Evolutionary conservation across 164 flowering plant genomes (phyloP), one percentile per base, ranked within the genome.

Genomic region (Umbilicus rupestris): DNA sequence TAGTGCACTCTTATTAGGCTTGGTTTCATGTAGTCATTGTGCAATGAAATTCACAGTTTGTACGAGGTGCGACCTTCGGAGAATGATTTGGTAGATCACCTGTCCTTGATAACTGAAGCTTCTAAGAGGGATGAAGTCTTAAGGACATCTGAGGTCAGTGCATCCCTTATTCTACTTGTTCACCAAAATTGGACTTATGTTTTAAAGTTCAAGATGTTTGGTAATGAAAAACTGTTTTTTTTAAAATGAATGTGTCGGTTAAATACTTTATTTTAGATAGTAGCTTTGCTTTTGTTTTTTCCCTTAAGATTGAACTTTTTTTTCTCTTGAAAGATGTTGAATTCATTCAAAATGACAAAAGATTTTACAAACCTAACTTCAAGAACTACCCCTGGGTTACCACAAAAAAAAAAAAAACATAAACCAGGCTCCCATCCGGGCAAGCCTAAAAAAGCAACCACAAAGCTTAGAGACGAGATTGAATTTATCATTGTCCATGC

Each of bases 41-140:
- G 11, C 22, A 39, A 35, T 46, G 41, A 57, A 50, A 39, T 15
- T 17, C 30, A 49, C 55, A 68, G 70, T 47, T 64, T 50, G n/a
- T 76, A 68, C 58, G 81, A 78, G 24, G 65, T 47, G 28, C 57
- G 68, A 42, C 87, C 84, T 65, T 78, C 83, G 46, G 73, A 65
- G 65, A 79, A 78, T 60, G 90, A 86, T 76, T 71, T 86, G 64
- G 64, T 69, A 33, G 81, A 78, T 39, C 83, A 86, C 63, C 39
- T 68, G 39, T 12, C 58, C 20, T 60, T 84, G 39, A 76, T 86
- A 29, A 33, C 44, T 46, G 83, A 82, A 72, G 81, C 84, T 47
- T 68, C 73, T 58, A 49, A 80, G 68, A 72, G 76, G 72, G 85
- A 84, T 63, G 74, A 66, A 33, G 47, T 26, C 42, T 79, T 86